These are phyloP conservation scores for Chlorella sp. DNA, from an alignment of 139 green algal species.

Conservation along the genomic window DNA sequence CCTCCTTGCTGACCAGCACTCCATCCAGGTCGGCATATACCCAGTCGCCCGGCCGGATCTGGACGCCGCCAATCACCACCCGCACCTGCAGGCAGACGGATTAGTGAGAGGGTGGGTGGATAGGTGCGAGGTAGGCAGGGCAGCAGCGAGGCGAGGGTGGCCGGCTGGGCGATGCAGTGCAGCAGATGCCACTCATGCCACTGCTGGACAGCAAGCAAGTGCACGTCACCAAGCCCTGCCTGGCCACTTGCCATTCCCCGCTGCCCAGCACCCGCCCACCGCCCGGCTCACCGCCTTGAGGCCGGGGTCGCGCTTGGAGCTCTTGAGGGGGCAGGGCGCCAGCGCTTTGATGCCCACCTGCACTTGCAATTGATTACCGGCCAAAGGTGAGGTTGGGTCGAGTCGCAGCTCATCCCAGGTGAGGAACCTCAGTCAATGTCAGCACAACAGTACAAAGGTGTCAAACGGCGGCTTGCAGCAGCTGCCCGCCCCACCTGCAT, in stretches of 20 bases:
- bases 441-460: too few species aligned
- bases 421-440: too few species aligned
- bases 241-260: background rate
- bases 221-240: background rate
- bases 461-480: too few species aligned
- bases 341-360: constrained; percentile 91
- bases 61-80: constrained; percentile 19
- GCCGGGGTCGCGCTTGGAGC: constrained; percentile 85
- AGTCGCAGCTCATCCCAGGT: too few species aligned
- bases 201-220: too few species aligned
- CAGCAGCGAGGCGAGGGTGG: too few species aligned
- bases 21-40: constrained; percentile 83
- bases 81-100: constrained; percentile 1
- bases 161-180: too few species aligned
- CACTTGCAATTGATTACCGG: constrained; percentile 62
- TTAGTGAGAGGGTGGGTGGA: too few species aligned
- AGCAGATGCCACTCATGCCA: too few species aligned
- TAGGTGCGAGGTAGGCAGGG: too few species aligned
- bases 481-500: background rate
- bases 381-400: too few species aligned
- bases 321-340: constrained; percentile 87
- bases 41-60: constrained; percentile 58
- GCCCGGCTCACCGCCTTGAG: constrained; percentile 43
- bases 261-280: background rate
- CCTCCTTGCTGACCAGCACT: constrained; percentile 5